Conservation (phyloP, 257 asterid species). For the Petunia axillaris region DNA sequence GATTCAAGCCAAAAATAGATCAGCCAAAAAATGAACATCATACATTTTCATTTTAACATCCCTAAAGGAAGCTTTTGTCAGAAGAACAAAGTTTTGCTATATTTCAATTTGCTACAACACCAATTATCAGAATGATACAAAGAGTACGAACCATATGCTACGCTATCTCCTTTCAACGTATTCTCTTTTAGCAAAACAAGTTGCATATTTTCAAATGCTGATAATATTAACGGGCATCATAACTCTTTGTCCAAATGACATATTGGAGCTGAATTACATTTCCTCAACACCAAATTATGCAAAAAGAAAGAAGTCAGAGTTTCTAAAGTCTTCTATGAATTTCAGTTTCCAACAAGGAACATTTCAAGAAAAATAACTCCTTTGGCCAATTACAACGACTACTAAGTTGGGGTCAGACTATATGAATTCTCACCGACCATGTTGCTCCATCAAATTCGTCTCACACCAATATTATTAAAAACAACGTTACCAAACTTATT, state of each 20-base stretch:
- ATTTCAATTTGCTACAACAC: neutral
- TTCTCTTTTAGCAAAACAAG: neutral
- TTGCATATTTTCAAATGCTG: neutral
- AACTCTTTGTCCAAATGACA: neutral
- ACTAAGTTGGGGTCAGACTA: neutral
- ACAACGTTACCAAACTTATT: neutral
- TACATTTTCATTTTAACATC: neutral
- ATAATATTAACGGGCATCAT: neutral
- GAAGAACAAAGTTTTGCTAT: neutral
- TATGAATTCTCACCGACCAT: neutral
- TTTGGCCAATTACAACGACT: neutral
- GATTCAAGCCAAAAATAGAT: conserved; percentile 15
- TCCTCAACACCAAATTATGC: neutral
- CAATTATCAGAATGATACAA: neutral
- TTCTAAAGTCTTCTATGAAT: neutral
- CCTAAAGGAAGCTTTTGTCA: neutral
- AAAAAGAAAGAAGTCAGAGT: neutral
- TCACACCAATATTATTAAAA: neutral
- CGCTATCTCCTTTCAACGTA: neutral
- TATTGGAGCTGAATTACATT: neutral
- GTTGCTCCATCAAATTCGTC: neutral
- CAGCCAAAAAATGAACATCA: neutral
- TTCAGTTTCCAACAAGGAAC: neutral
- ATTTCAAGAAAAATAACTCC: neutral
- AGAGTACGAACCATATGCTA: neutral